These are phyloP conservation scores for Dalbergia cultrata DNA, from an alignment of 306 rosid species.

Conservation along the genomic window DNA sequence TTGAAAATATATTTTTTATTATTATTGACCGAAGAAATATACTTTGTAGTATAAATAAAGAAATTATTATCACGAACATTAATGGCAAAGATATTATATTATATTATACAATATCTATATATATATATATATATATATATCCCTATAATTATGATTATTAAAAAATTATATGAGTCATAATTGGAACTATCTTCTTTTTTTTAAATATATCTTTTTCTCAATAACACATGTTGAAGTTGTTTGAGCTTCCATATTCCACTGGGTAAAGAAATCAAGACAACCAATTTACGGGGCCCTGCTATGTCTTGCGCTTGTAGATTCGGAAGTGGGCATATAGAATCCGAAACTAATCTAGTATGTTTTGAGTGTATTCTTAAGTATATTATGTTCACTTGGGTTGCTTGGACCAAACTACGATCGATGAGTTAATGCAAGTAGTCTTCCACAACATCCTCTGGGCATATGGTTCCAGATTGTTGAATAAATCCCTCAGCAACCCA, in stretches of 20 bases:
- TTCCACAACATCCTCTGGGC: constrained; percentile 35
- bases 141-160: no score
- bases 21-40: no score
- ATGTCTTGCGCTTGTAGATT: constrained; percentile 35
- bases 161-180: no score
- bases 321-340: constrained; percentile 39
- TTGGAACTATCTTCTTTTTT: no score
- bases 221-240: constrained; percentile 17
- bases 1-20: no score
- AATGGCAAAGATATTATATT: no score
- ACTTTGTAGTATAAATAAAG: no score
- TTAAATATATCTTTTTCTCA: no score
- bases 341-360: neutral
- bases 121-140: no score
- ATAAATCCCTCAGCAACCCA: constrained; percentile 50
- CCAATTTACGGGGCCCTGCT: neutral
- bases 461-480: constrained; percentile 1
- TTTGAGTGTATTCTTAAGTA: constrained; percentile 25
- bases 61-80: no score
- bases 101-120: no score
- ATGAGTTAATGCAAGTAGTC: constrained; percentile 46
- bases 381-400: constrained; percentile 22
- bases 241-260: constrained; percentile 17
- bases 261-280: constrained; percentile 2
- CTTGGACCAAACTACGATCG: constrained; percentile 41